These are phyloP conservation scores for Reticulascus tulasneorum DNA, from an alignment of 2,329 filamentous ascomycete species.

Conservation along the genomic window DNA sequence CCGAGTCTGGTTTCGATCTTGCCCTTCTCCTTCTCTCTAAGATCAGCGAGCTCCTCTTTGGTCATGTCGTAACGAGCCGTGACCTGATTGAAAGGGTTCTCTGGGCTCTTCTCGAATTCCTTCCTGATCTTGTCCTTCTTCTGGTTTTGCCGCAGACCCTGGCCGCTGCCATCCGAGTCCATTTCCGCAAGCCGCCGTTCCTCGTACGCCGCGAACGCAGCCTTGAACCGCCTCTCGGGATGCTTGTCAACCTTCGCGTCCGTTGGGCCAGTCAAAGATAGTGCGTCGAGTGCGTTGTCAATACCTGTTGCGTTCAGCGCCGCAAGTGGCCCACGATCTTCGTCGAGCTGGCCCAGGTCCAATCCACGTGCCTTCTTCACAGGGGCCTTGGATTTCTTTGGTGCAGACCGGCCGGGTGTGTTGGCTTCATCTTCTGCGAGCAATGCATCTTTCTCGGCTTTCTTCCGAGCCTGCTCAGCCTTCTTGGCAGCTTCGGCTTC, in stretches of 20 bases:
- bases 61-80: constrained; percentile 71
- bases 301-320: constrained; percentile 81
- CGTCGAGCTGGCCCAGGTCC: constrained; percentile 72
- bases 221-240: constrained; percentile 82
- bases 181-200: constrained; percentile 80
- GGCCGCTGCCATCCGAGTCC: constrained; percentile 68
- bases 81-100: constrained; percentile 93
- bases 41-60: constrained; percentile 68
- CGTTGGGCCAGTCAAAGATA: constrained; percentile 57
- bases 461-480: constrained; percentile 78
- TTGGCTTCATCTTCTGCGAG: constrained; percentile 76
- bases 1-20: constrained; percentile 72
- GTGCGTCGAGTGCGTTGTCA: constrained; percentile 87
- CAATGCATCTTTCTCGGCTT: constrained; percentile 84
- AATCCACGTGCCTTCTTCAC: constrained; percentile 69
- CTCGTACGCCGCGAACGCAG: constrained; percentile 79
- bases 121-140: constrained; percentile 78
- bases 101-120: constrained; percentile 91
- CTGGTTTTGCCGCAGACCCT: constrained; percentile 77
- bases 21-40: constrained; percentile 62
- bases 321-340: constrained; percentile 40
- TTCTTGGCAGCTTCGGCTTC: constrained; percentile 82
- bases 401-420: constrained; percentile 51
- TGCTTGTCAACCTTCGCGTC: constrained; percentile 77
- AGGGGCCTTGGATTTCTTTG: constrained; percentile 66